Base-by-base conservation (phyloP, 2,329 filamentous ascomycete genomes). In the Monilinia fructigena region DNA sequence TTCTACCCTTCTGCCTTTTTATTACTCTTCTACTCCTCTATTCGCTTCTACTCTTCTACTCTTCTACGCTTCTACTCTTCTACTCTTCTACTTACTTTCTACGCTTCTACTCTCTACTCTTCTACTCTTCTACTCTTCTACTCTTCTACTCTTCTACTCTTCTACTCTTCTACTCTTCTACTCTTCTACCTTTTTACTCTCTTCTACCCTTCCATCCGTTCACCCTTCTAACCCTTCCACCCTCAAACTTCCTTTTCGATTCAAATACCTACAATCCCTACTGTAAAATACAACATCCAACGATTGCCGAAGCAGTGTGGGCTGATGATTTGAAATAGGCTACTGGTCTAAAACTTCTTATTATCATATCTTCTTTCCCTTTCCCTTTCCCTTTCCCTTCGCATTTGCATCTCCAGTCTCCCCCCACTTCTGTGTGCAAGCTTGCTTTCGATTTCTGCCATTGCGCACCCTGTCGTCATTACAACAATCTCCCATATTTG, bases 401-500 rank as follows among this genome's bases (percentile, higher is more conserved):
- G 7, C 38, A 20, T 40, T 35, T 20, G 38, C 48, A 35, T 45
- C 28, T 40, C 20, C 20, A 18, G 38, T 55, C 38, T 45, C 50
- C 6, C 31, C 6, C 26, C 48, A 45, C 45, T 50, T 48, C 31
- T 52, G 31, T n/a, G 40, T 50, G 58, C 58, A 26, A 61, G 28
- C 47, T 38, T 50, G 28, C 47, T 38, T 50, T 50, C 14, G 31
- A 12, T 20, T 61, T 35, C 45, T 40, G 58, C 28, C 42, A 26
- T 26, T 42, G 55, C 48, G 56, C 31, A 59, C 42, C 42, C 26
- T 48, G 26, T 31, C 45, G 45, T 50, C 58, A 50, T 61, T 61
- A 14, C 11, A 61, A 23, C 31, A 50, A 20, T 28, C 20, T 26
- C n/a, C n/a, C 31, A 26, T 50, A 45, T 61, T 50, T 45, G 16